A percentile compares a stretch with the other conserved stretches of the same genome.
Evolutionary conservation across 192 early-diverging fungal species (phyloP).

Genomic region (Coemansia sp.): DNA sequence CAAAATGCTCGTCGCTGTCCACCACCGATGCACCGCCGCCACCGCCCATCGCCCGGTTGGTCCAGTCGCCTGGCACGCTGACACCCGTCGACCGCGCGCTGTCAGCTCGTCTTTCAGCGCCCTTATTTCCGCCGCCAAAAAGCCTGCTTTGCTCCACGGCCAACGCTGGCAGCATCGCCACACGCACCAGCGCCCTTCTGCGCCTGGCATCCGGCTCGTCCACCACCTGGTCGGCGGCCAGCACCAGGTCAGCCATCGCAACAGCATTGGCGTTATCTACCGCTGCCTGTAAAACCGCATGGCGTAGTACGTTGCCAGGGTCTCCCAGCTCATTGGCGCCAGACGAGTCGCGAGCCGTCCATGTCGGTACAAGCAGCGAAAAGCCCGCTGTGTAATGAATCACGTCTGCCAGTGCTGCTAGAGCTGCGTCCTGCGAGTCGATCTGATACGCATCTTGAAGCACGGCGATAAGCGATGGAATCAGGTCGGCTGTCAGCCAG

Average conservation of each 20-base stretch:
- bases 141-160: constrained; percentile 42
- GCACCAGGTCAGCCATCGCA: constrained; percentile 12
- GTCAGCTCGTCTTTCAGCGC: background rate
- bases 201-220: constrained; percentile 11
- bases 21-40: constrained; percentile 5
- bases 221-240: constrained; percentile 4
- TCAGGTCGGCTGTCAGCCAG: constrained; percentile 19
- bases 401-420: constrained; percentile 25
- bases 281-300: background rate
- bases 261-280: constrained; percentile 1
- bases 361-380: constrained; percentile 21
- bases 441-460: constrained; percentile 23
- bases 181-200: constrained; percentile 29
- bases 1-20: constrained; percentile 35
- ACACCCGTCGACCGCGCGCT: background rate
- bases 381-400: constrained; percentile 17
- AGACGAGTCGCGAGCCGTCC: constrained; percentile 29
- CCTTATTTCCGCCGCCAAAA: constrained; percentile 16
- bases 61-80: constrained; percentile 17
- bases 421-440: constrained; percentile 23
- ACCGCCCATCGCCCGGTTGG: constrained; percentile 17
- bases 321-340: constrained; percentile 29
- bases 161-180: constrained; percentile 31
- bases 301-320: constrained; percentile 28
- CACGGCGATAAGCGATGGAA: constrained; percentile 5